These are phyloP conservation scores for Clitoria ternatea DNA, from an alignment of 306 rosid species.

Conservation along the genomic window DNA sequence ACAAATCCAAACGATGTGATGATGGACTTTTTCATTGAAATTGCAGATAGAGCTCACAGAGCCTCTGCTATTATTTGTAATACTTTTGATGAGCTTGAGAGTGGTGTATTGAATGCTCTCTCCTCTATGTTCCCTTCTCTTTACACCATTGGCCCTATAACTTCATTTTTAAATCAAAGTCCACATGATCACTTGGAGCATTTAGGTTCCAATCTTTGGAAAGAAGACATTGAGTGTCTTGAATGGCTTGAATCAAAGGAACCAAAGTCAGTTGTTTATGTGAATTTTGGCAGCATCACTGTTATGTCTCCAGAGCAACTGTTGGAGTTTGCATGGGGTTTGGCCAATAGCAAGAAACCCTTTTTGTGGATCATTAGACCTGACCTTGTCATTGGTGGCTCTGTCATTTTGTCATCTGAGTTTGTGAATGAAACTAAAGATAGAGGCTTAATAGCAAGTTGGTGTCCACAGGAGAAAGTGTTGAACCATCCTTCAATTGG, in stretches of 20 bases:
- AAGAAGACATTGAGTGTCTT: neutral
- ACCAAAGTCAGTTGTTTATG: neutral
- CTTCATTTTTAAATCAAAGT: conserved; percentile 1
- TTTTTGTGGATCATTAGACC: conserved; percentile 35
- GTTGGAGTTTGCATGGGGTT: conserved; percentile 27
- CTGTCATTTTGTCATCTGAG: conserved; percentile 16
- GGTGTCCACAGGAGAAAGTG: conserved; percentile 32
- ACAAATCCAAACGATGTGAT: too few species aligned
- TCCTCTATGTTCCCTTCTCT: neutral
- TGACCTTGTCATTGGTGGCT: conserved; percentile 27
- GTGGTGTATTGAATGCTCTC: neutral
- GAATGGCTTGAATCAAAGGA: neutral
- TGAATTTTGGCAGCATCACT: neutral
- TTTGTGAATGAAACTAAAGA: conserved; percentile 1
- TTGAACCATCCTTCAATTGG: conserved; percentile 27
- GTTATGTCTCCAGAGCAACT: neutral
- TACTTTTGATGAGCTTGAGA: conserved; percentile 8
- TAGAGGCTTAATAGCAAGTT: conserved; percentile 15
- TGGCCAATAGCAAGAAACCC: conserved; percentile 25
- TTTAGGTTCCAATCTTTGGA: conserved; percentile 23
- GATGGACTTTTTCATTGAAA: neutral
- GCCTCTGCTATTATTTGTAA: neutral
- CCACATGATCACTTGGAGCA: neutral
- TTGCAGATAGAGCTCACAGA: neutral
- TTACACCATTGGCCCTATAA: conserved; percentile 23